A percentile compares a stretch with the other conserved stretches of the same genome.
Conservation (phyloP, 1,284 basidiomycete genomes). For the Golubevia sp. region DNA sequence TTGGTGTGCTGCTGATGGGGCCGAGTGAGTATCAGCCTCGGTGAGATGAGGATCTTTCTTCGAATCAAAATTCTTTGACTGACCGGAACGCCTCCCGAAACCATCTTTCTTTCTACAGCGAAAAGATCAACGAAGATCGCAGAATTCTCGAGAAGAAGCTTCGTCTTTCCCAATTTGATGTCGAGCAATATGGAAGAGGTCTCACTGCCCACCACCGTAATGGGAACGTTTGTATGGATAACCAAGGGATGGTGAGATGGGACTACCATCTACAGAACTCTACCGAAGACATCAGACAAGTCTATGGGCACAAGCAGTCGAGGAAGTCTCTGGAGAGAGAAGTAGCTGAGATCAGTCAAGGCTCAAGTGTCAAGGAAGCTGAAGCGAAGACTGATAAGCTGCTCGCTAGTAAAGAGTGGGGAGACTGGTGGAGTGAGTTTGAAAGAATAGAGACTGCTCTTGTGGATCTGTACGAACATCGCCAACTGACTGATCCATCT, state of each 20-base stretch:
- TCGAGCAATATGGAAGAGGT: constrained; percentile 46
- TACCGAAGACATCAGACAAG: constrained; percentile 31
- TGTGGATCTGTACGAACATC: too few relatives aligned
- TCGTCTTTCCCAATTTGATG: constrained; percentile 42
- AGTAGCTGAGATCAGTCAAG: constrained; percentile 37
- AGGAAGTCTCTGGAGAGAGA: constrained; percentile 35
- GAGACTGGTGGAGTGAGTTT: background rate
- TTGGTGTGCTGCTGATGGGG: constrained; percentile 36
- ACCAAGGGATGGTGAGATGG: constrained; percentile 50
- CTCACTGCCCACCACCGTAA: constrained; percentile 40
- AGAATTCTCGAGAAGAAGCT: constrained; percentile 42
- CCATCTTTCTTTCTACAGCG: constrained; percentile 1
- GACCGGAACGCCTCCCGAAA: too few relatives aligned
- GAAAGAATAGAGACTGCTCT: too few relatives aligned
- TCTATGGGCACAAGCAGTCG: constrained; percentile 39
- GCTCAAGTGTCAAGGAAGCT: constrained; percentile 9
- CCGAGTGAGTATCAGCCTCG: constrained; percentile 20
- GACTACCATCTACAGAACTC: constrained; percentile 52
- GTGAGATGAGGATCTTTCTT: too few relatives aligned
- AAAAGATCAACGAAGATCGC: constrained; percentile 31
- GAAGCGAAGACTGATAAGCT: constrained; percentile 15
- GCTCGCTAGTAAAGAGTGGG: constrained; percentile 14
- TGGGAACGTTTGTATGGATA: constrained; percentile 31
- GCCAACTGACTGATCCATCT: too few relatives aligned
- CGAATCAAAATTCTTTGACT: background rate